A percentile compares a stretch with the other conserved stretches of the same genome.
These are phyloP conservation scores for Gynandropsis gynandra DNA, from an alignment of 345 rosid species.

Conservation along the genomic window DNA sequence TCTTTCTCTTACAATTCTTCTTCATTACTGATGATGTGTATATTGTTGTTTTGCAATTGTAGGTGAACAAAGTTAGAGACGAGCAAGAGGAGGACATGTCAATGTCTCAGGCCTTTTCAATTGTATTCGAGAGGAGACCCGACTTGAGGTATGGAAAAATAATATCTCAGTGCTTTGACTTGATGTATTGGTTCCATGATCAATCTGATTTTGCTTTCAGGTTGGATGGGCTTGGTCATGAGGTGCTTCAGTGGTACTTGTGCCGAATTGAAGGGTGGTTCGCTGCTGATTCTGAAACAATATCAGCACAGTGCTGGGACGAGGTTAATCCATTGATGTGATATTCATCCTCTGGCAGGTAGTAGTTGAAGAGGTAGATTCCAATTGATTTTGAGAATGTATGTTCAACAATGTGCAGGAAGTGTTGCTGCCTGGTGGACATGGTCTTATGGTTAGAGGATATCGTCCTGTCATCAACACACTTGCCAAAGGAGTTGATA, in stretches of 20 bases:
- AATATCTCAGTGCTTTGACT: not conserved
- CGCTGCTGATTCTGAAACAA: slow-evolving; percentile 95
- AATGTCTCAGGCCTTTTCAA: slow-evolving; percentile 54
- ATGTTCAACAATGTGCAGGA: slow-evolving; percentile 42
- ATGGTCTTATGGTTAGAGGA: slow-evolving; percentile 97
- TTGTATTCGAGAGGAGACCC: slow-evolving; percentile 66
- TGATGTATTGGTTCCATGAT: slow-evolving; percentile 13
- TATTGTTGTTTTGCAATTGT: slow-evolving; percentile 27
- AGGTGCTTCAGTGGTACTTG: slow-evolving; percentile 92
- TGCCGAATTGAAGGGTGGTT: slow-evolving; percentile 99
- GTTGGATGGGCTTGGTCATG: slow-evolving; percentile 65
- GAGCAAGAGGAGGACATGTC: slow-evolving; percentile 69
- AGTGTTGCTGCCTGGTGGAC: slow-evolving; percentile 90
- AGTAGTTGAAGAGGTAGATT: not conserved
- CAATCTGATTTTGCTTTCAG: slow-evolving; percentile 27
- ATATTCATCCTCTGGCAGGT: not conserved
- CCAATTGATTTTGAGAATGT: not conserved
- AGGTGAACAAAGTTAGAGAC: slow-evolving; percentile 68
- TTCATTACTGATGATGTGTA: not conserved
- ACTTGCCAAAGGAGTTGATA: slow-evolving; percentile 87
- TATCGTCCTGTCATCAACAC: slow-evolving; percentile 92
- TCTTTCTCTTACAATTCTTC: not conserved
- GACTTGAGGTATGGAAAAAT: slow-evolving; percentile 58
- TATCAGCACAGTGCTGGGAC: slow-evolving; percentile 86
- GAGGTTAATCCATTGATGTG: slow-evolving; percentile 33